Evolutionary conservation across 2,329 filamentous ascomycete species (phyloP).

Genomic region (Dactylonectria macrodidyma): DNA sequence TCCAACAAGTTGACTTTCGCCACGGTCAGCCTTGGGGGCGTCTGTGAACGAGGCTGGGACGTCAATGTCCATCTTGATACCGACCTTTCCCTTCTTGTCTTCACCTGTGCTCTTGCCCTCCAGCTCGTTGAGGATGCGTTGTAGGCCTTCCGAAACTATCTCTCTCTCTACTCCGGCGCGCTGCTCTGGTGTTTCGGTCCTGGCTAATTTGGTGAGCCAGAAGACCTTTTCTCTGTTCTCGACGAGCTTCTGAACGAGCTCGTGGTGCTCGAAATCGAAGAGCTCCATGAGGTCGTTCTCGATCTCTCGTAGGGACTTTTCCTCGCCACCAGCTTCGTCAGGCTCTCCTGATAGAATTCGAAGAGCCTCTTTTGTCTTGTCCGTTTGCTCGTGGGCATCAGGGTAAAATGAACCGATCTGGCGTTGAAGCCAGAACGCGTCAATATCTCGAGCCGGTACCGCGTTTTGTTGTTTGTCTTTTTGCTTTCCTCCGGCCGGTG

Average conservation of each 20-base stretch:
- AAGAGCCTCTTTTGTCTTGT: constrained; percentile 90
- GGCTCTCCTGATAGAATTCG: constrained; percentile 84
- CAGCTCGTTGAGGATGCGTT: constrained; percentile 90
- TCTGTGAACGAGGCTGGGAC: constrained; percentile 73
- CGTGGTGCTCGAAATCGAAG: constrained; percentile 97
- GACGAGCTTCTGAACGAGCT: constrained; percentile 91
- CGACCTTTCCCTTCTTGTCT: constrained; percentile 77
- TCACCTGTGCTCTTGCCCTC: constrained; percentile 77
- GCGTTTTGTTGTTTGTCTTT: constrained; percentile 70
- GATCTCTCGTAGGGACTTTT: constrained; percentile 90
- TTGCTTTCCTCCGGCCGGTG: constrained; percentile 60
- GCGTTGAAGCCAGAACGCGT: constrained; percentile 97
- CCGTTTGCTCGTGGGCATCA: constrained; percentile 93
- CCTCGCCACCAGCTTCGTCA: constrained; percentile 80
- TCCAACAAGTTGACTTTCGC: constrained; percentile 80
- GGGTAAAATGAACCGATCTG: constrained; percentile 91
- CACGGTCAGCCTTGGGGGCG: constrained; percentile 66
- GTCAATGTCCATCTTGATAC: constrained; percentile 97
- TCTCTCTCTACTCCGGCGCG: constrained; percentile 86
- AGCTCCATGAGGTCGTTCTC: constrained; percentile 99
- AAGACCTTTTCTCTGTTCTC: constrained; percentile 94
- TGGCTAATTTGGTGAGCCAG: constrained; percentile 91
- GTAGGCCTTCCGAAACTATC: constrained; percentile 90
- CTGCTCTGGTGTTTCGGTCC: constrained; percentile 84
- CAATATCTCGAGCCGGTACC: constrained; percentile 89